Base-by-base conservation (phyloP, 1,284 basidiomycete species). In the Stereum hirsutum region DNA sequence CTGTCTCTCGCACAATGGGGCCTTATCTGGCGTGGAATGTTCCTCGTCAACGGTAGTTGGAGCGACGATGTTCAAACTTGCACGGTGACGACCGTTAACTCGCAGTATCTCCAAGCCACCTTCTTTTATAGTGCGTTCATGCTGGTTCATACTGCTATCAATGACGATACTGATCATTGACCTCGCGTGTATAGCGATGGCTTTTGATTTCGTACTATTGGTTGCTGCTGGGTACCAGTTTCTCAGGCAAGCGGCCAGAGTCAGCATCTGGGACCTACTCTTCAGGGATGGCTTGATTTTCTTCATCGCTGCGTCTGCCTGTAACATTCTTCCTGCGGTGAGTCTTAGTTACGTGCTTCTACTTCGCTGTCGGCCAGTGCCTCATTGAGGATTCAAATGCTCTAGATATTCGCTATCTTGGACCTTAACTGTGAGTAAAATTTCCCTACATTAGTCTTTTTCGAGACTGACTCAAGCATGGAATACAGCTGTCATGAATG, bases 211-310 rank as follows among this genome's bases (percentile, higher is more conserved):
- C 19, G 60, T 72, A 39, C 76, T 83, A 11, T 19, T 32, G 11
- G 5, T 11, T 4, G 26, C 32, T 7, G 28, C 26, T 7, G 51
- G 72, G 14, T 69, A 75, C 10, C 60, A 80, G 25, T 63, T 72
- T 27, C 64, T 63, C 45, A 70, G 64, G 44, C 69, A 75, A 52
- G 70, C 73, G 32, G 62, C 67, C 8, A 63, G 70, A 32, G 72
- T 74, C 41, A 68, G 69, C 57, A 61, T 84, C 32, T 74, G 74
- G 74, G 69, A 74, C 45, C 57, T 87, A 25, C 69, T 87, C 36
- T 81, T 84, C 64, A 66, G 70, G 21, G 81, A 86, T 50, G 82
- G 81, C n/a, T 62, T 85, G 28, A 70, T 81, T 11, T 81, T 75
- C 54, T 81, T 81, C 54, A 42, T 78, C 37, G 62, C 81, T 31